phyloP scores from a whole-genome alignment of 345 rosid species.

The Brassica incana region DNA sequence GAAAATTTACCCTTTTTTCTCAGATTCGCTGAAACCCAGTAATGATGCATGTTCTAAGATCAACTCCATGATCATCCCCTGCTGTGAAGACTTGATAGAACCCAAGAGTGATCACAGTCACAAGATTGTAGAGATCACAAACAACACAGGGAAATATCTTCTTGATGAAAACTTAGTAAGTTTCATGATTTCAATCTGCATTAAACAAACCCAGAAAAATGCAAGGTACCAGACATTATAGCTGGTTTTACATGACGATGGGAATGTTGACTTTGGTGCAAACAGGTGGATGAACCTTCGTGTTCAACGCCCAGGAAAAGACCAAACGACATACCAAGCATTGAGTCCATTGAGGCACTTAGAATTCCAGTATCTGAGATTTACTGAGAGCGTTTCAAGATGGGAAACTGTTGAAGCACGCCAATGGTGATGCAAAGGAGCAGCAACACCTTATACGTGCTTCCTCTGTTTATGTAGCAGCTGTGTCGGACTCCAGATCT shows the following conservation, averaged over 20 bases:
- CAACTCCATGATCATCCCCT: conserved; percentile 83
- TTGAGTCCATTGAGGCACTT: conserved; percentile 79
- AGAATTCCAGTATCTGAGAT: conserved; percentile 88
- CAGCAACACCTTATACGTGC: conserved; percentile 51
- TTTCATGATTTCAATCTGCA: too few relatives aligned
- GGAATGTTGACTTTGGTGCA: too few relatives aligned
- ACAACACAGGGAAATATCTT: too few relatives aligned
- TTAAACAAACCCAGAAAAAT: too few relatives aligned
- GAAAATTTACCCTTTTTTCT: neutral
- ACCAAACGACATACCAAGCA: conserved; percentile 67
- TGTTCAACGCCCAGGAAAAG: conserved; percentile 45
- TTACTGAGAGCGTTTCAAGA: conserved; percentile 74
- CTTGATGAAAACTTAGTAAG: too few relatives aligned
- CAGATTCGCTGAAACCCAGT: conserved; percentile 88
- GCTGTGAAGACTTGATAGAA: conserved; percentile 76
- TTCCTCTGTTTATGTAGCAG: conserved; percentile 47
- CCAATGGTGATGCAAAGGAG: conserved; percentile 72
- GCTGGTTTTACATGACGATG: too few relatives aligned
- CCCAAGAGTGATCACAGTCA: conserved; percentile 82
- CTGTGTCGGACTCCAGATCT: conserved; percentile 81
- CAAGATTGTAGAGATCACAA: conserved; percentile 68
- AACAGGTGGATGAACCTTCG: too few relatives aligned
- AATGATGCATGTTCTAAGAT: conserved; percentile 77
- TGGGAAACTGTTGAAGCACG: conserved; percentile 54
- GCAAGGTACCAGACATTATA: too few relatives aligned